phyloP scores from a whole-genome alignment of 805 yeast genomes.

The Nakazawaea anatomiae region DNA sequence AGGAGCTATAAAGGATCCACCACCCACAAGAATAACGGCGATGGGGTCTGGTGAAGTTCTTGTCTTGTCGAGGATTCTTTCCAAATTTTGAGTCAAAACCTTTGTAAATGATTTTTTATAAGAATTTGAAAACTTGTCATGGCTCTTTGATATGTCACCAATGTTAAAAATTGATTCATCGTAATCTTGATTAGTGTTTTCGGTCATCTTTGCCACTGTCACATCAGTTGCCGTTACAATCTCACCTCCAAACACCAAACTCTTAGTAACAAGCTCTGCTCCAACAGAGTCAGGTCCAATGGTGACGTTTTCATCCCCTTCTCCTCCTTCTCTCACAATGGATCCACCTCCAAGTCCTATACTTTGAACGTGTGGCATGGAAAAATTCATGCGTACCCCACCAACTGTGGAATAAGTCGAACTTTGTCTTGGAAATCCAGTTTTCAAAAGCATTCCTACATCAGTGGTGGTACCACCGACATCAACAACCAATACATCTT shows the following conservation, averaged over 20 bases:
- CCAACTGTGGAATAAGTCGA: conserved; percentile 37
- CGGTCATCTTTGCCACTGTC: conserved; percentile 17
- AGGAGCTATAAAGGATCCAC: conserved; percentile 44
- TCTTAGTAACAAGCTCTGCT: conserved; percentile 27
- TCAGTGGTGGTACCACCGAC: conserved; percentile 49
- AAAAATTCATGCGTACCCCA: conserved; percentile 43
- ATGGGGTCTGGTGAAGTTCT: conserved; percentile 37
- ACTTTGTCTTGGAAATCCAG: conserved; percentile 43
- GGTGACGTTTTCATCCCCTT: conserved; percentile 17
- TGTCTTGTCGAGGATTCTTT: conserved; percentile 36
- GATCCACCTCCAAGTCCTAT: conserved; percentile 50
- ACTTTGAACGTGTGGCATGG: conserved; percentile 45
- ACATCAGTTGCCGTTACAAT: conserved; percentile 34
- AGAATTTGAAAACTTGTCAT: conserved; percentile 13
- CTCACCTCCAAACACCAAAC: conserved; percentile 37
- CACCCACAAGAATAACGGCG: conserved; percentile 41
- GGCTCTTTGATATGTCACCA: conserved; percentile 23
- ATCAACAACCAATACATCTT: conserved; percentile 34
- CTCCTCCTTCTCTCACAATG: conserved; percentile 27
- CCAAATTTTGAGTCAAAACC: conserved; percentile 26
- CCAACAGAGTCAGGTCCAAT: conserved; percentile 48
- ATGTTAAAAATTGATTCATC: conserved; percentile 11
- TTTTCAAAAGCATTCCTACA: conserved; percentile 37
- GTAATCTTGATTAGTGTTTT: conserved; percentile 10
- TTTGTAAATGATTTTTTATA: conserved; percentile 11